A percentile compares a stretch with the other conserved stretches of the same genome.
Evolutionary conservation across 805 yeast genomes (phyloP).

Genomic region (Saturnispora diversa): DNA sequence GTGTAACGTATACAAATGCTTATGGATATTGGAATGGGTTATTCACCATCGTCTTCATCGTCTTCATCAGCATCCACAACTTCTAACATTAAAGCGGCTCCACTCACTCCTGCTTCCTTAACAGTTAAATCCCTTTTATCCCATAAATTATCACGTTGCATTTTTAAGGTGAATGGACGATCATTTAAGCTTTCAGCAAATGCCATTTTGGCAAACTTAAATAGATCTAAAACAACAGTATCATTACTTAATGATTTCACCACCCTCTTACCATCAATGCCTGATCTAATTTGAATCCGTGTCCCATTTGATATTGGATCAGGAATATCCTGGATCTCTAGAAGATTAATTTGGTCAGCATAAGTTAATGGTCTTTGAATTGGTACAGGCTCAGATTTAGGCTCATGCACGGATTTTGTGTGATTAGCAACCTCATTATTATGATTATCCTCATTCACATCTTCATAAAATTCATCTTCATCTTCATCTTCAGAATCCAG

Average conservation of each 20-base stretch:
- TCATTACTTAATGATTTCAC: constrained; percentile 57
- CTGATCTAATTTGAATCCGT: constrained; percentile 79
- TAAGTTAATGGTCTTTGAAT: constrained; percentile 14
- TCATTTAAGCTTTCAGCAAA: constrained; percentile 36
- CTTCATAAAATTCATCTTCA: constrained; percentile 26
- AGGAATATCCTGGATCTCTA: constrained; percentile 33
- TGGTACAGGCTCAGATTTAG: neutral
- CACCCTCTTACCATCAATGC: constrained; percentile 67
- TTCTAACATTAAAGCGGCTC: constrained; percentile 74
- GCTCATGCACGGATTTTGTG: constrained; percentile 14
- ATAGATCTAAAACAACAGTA: constrained; percentile 45
- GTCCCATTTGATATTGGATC: constrained; percentile 60
- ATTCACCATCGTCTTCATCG: neutral
- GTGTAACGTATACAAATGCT: no score
- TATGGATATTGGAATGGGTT: no score
- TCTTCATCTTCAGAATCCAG: constrained; percentile 31
- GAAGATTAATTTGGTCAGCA: constrained; percentile 13
- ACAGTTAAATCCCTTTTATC: constrained; percentile 48
- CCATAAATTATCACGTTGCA: constrained; percentile 53
- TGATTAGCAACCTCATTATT: constrained; percentile 18
- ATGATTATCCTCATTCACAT: constrained; percentile 15
- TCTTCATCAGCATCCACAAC: constrained; percentile 26
- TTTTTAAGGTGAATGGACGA: constrained; percentile 46
- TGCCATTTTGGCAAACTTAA: constrained; percentile 56
- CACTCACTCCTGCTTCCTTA: constrained; percentile 68